These are phyloP conservation scores for Pueraria montana DNA, from an alignment of 306 rosid genomes.

Conservation along the genomic window DNA sequence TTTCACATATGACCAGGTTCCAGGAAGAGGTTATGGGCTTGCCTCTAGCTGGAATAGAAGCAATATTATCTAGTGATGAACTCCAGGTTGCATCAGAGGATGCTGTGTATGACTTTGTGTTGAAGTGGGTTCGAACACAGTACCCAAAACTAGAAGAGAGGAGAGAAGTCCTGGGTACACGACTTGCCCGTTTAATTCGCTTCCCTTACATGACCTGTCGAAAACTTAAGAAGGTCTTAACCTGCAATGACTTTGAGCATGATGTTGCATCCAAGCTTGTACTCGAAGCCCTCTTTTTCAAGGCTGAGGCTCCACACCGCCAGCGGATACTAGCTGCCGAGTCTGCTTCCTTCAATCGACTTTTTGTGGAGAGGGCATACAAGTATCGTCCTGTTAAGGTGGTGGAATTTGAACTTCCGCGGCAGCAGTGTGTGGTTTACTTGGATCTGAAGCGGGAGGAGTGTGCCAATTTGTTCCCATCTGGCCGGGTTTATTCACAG, in stretches of 20 bases:
- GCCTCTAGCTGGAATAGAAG: slow-evolving; percentile 90
- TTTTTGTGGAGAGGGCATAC: slow-evolving; percentile 87
- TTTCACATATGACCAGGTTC: slow-evolving; percentile 60
- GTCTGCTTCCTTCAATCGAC: slow-evolving; percentile 60
- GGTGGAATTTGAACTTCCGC: slow-evolving; percentile 92
- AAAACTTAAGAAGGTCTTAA: slow-evolving; percentile 86
- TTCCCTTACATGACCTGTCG: slow-evolving; percentile 92
- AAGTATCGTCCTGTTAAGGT: slow-evolving; percentile 95
- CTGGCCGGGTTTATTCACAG: slow-evolving; percentile 95
- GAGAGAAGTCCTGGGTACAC: slow-evolving; percentile 71
- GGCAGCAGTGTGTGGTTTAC: slow-evolving; percentile 96
- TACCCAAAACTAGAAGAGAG: slow-evolving; percentile 81
- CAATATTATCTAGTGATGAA: slow-evolving; percentile 82
- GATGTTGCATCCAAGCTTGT: slow-evolving; percentile 86
- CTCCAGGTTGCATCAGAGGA: slow-evolving; percentile 97
- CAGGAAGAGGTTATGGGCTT: slow-evolving; percentile 87
- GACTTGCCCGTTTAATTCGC: slow-evolving; percentile 81
- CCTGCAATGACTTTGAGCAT: slow-evolving; percentile 85
- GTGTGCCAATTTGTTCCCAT: slow-evolving; percentile 78
- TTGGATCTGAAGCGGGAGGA: slow-evolving; percentile 94
- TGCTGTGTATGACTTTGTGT: slow-evolving; percentile 89
- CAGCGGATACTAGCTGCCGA: slow-evolving; percentile 82
- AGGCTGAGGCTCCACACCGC: slow-evolving; percentile 95
- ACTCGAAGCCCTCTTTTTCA: slow-evolving; percentile 89
- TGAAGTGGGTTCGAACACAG: slow-evolving; percentile 84